phyloP scores from a whole-genome alignment of 176 grass and related monocot genomes.

The Cenchrus purpureus region DNA sequence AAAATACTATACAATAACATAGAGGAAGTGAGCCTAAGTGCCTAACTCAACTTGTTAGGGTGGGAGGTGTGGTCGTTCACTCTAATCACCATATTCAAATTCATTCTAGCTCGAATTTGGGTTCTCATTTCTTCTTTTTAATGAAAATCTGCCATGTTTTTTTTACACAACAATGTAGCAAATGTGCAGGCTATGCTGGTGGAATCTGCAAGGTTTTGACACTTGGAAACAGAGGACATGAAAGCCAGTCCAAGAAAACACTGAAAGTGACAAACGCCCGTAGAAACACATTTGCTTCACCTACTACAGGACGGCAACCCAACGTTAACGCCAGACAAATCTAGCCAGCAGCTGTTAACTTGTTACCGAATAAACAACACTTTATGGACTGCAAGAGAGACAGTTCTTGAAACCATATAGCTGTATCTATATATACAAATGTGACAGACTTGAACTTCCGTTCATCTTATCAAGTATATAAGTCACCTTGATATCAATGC shows the following conservation, averaged over 20 bases:
- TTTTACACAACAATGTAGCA: too few species aligned
- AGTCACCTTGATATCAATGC: background rate
- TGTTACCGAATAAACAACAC: slow-evolving; percentile 1
- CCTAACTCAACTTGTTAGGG: too few species aligned
- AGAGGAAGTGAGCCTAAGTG: too few species aligned
- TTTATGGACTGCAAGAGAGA: slow-evolving; percentile 3
- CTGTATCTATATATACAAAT: slow-evolving; percentile 12
- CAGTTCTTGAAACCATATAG: slow-evolving; percentile 11
- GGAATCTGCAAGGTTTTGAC: slow-evolving; percentile 11
- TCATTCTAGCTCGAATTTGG: too few species aligned
- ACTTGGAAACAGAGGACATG: slow-evolving; percentile 35
- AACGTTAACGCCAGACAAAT: slow-evolving; percentile 29
- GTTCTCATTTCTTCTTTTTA: too few species aligned
- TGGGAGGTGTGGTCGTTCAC: too few species aligned
- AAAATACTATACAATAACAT: too few species aligned
- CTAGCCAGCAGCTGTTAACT: slow-evolving; percentile 8
- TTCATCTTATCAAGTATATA: slow-evolving; percentile 12
- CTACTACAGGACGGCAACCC: slow-evolving; percentile 37
- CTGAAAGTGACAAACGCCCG: background rate
- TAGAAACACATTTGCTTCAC: slow-evolving; percentile 20
- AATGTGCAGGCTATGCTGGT: background rate
- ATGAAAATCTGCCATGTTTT: too few species aligned
- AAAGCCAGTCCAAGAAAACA: slow-evolving; percentile 27
- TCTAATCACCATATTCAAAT: too few species aligned
- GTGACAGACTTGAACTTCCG: slow-evolving; percentile 1